These are phyloP conservation scores for Gossypium trilobum DNA, from an alignment of 441 rosid genomes.

Conservation along the genomic window DNA sequence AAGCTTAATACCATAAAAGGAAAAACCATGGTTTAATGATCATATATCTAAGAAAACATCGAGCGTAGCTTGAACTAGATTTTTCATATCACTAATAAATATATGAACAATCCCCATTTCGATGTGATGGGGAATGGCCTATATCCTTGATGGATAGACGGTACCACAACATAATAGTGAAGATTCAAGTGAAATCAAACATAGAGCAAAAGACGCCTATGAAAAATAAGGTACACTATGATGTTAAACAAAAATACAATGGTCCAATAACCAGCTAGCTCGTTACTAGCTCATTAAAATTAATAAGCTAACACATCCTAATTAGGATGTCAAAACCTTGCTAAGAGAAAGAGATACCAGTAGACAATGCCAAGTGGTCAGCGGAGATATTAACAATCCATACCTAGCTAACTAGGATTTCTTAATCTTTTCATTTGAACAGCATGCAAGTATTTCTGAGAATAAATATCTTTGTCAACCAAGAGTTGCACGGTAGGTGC, in stretches of 20 bases:
- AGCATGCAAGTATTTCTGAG: not conserved
- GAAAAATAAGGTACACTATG: not conserved
- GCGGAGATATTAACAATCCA: not conserved
- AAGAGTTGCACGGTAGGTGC: not conserved
- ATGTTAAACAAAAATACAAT: not conserved
- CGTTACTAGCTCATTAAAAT: not conserved
- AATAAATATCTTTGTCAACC: not conserved
- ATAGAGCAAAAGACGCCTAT: not conserved
- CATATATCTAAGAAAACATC: not conserved
- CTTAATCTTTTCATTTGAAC: not conserved
- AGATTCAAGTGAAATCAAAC: conserved; percentile 5
- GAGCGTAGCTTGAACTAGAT: not conserved
- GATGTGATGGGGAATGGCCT: not conserved
- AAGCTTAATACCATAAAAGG: not conserved
- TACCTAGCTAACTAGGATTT: not conserved
- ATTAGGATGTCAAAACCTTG: not conserved
- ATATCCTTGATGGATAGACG: not conserved
- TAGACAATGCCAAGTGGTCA: not conserved
- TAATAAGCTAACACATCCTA: not conserved
- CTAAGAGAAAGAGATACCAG: not conserved
- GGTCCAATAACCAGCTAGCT: not conserved
- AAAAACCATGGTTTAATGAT: not conserved
- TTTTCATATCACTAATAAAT: not conserved
- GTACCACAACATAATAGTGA: not conserved
- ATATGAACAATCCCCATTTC: not conserved